Evolutionary conservation across 495 filamentous ascomycete genomes (phyloP).

Genomic region (Cercophora newfieldiana): DNA sequence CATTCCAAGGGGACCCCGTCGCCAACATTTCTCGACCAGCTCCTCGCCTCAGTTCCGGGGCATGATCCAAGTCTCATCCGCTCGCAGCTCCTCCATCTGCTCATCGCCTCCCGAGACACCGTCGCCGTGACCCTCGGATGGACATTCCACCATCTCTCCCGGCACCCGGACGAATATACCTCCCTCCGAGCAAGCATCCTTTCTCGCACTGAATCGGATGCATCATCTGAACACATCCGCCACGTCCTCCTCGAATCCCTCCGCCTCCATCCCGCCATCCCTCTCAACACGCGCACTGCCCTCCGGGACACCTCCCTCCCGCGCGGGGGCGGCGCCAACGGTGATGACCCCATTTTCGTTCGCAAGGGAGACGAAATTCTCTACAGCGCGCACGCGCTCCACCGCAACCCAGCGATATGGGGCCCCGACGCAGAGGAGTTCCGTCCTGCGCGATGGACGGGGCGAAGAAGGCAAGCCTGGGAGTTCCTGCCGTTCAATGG

Average conservation of each 20-base stretch:
- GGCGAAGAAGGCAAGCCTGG: background rate
- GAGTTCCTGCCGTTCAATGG: background rate
- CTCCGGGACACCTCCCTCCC: conserved; percentile 31
- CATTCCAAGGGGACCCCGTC: background rate
- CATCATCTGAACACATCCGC: conserved; percentile 35
- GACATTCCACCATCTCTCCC: background rate
- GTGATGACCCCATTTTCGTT: conserved; percentile 39
- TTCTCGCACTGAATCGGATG: background rate
- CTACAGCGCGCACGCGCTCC: conserved; percentile 16
- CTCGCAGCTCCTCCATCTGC: background rate
- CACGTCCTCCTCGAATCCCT: conserved; percentile 45
- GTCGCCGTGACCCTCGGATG: background rate
- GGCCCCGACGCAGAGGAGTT: conserved; percentile 21
- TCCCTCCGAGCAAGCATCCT: background rate
- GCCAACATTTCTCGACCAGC: background rate
- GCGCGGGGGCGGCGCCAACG: background rate
- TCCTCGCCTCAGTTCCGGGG: background rate
- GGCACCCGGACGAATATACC: background rate
- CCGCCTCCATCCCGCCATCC: conserved; percentile 47
- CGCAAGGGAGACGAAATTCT: conserved; percentile 22
- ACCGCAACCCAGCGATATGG: conserved; percentile 24
- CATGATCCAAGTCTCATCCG: background rate
- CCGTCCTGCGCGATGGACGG: conserved; percentile 21
- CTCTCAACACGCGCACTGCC: conserved; percentile 60
- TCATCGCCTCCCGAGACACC: conserved; percentile 5